These are phyloP conservation scores for Penicillium sp. DNA, from an alignment of 2,329 filamentous ascomycete species.

Conservation along the genomic window DNA sequence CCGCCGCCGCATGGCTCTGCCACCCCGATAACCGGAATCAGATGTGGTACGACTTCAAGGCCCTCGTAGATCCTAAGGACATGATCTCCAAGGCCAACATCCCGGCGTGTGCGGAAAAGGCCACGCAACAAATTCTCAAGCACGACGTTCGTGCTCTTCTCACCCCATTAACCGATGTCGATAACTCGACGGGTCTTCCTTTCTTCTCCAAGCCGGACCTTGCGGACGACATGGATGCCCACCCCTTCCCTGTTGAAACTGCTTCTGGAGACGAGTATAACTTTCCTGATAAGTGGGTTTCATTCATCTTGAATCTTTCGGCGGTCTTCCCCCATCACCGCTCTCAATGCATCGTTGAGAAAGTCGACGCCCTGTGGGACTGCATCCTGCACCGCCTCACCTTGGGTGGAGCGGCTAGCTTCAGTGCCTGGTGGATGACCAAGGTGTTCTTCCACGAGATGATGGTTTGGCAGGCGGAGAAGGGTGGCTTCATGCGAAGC, in stretches of 20 bases:
- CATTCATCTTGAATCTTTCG: constrained; percentile 42
- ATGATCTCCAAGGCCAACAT: constrained; percentile 42
- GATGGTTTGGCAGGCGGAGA: constrained; percentile 81
- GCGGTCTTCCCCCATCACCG: constrained; percentile 40
- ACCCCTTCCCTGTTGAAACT: constrained; percentile 35
- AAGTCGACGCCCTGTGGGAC: constrained; percentile 43
- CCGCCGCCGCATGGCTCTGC: constrained; percentile 86
- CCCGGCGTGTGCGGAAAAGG: constrained; percentile 35
- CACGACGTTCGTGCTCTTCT: constrained; percentile 44
- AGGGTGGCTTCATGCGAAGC: constrained; percentile 76
- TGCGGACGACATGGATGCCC: constrained; percentile 29
- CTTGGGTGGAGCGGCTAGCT: constrained; percentile 44
- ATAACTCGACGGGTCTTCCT: constrained; percentile 27
- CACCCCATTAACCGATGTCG: constrained; percentile 36
- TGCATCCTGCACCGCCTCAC: constrained; percentile 44
- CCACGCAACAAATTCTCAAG: constrained; percentile 40
- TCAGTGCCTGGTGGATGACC: constrained; percentile 60
- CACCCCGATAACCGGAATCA: constrained; percentile 84
- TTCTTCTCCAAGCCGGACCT: constrained; percentile 35
- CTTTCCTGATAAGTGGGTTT: constrained; percentile 49
- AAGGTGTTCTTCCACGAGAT: constrained; percentile 96
- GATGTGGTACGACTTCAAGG: constrained; percentile 83
- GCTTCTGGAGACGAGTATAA: constrained; percentile 39
- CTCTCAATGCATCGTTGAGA: constrained; percentile 44
- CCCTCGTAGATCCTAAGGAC: constrained; percentile 38